Conservation (phyloP, 345 rosid genomes). For the Limnanthes douglasii region DNA sequence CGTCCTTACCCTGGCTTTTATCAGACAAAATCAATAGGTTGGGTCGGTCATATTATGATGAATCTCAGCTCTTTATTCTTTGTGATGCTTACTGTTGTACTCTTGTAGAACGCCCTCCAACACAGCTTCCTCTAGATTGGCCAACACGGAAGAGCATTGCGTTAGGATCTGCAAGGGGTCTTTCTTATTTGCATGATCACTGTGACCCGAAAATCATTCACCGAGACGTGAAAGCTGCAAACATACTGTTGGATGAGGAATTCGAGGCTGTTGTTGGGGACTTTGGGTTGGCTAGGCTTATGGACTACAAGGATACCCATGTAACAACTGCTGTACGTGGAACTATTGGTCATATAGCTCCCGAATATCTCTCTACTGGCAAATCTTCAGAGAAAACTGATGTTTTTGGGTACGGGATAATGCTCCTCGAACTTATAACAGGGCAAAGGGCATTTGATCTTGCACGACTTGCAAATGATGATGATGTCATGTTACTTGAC, state of each 20-base stretch:
- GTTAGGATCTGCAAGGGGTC: constrained; percentile 89
- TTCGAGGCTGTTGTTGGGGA: constrained; percentile 98
- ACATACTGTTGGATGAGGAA: constrained; percentile 87
- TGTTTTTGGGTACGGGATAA: constrained; percentile 92
- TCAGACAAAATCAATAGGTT: no score
- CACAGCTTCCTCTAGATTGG: constrained; percentile 90
- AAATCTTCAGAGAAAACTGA: constrained; percentile 97
- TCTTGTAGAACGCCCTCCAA: constrained; percentile 59
- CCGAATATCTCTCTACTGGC: constrained; percentile 89
- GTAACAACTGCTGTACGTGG: constrained; percentile 98
- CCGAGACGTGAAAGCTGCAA: constrained; percentile 97
- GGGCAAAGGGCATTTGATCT: constrained; percentile 98
- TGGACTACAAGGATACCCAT: constrained; percentile 99
- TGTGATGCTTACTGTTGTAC: neutral
- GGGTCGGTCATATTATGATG: no score
- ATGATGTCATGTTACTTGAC: constrained; percentile 94
- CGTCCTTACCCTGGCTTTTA: no score
- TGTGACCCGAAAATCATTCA: constrained; percentile 98
- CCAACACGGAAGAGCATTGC: constrained; percentile 75
- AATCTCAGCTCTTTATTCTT: no score
- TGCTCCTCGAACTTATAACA: constrained; percentile 89
- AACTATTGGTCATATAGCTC: constrained; percentile 95
- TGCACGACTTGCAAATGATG: constrained; percentile 92
- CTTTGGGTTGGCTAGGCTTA: constrained; percentile 87
- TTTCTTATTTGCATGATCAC: constrained; percentile 93